Base-by-base conservation (phyloP, 768 basidiomycete species). In the Boletus insuetus region DNA sequence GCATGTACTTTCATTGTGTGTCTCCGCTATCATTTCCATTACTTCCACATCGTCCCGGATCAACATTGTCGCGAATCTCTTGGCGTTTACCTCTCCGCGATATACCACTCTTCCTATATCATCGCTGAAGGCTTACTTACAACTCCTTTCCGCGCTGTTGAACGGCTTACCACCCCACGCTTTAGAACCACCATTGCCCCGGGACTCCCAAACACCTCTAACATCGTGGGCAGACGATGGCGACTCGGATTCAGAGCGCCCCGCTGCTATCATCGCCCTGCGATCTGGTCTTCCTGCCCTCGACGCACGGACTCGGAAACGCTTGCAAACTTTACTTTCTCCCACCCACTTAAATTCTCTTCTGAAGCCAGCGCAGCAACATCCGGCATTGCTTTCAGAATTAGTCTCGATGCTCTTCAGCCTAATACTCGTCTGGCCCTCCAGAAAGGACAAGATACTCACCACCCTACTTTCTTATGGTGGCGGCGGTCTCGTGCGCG, bases 41-140 rank as follows among this genome's bases (percentile, higher is more conserved):
- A 58, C 64, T 7, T 69, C 77, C 40, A 57, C 71, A n/a, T 61
- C 67, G 12, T 62, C 63, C 2, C 72, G 66, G 14, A 60, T 86
- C 42, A 82, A 94, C 63, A 78, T 94, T 5, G 63, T 91, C 8
- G 86, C 91, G 1, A 95, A 92, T 63, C 70, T 91, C 13, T 69
- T 82, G 49, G 77, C 82, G 26, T 86, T 94, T 65, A 77, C 77
- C 12, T 74, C 82, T 1, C 82, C 87, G 2, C 79, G 86, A 41
- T 87, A 91, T 64, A 59, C 77, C 11, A 68, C 69, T 8, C 72
- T 89, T 13, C 69, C 77, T 0, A 58, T 73, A 3, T 54, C 73
- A 1, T 74, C 83, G 3, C 65, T 90, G 16, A 69, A 66, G 19
- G 70, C 76, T 8, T 89, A 88, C 57, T 72, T 90, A 19, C 69